Conservation (phyloP, 306 rosid genomes). For the Prunus fruticosa region DNA sequence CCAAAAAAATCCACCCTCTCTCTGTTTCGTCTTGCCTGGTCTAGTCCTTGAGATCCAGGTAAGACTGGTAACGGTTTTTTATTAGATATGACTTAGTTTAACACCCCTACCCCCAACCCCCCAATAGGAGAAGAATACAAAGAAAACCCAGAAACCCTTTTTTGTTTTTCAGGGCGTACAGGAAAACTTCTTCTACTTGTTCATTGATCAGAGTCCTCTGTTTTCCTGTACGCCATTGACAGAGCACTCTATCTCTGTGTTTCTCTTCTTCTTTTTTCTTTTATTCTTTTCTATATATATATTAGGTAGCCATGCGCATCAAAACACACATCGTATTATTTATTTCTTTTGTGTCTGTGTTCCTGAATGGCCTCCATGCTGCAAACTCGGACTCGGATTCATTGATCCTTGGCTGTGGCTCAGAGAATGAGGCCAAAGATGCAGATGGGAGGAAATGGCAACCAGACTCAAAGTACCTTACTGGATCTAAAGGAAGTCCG, state of each 20-base stretch:
- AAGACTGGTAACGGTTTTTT: constrained; percentile 22
- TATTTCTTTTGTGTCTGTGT: constrained; percentile 5
- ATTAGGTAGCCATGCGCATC: constrained; percentile 28
- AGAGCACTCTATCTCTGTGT: neutral
- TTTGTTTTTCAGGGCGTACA: constrained; percentile 36
- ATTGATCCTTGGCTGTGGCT: constrained; percentile 39
- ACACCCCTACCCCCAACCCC: neutral
- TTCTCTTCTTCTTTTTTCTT: neutral
- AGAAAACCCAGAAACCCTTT: constrained; percentile 5
- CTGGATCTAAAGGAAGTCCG: constrained; percentile 11
- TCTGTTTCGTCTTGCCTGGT: constrained; percentile 34
- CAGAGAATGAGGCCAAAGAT: constrained; percentile 24
- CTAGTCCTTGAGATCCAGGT: constrained; percentile 31
- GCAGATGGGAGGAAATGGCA: constrained; percentile 40
- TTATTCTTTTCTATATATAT: neutral
- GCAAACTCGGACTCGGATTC: constrained; percentile 1
- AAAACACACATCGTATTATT: constrained; percentile 17
- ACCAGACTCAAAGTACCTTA: constrained; percentile 29
- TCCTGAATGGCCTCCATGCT: constrained; percentile 3
- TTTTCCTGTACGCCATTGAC: constrained; percentile 58
- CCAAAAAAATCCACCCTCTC: neutral
- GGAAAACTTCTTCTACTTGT: constrained; percentile 19
- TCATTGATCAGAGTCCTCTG: neutral
- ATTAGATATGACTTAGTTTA: constrained; percentile 32
- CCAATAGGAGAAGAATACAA: neutral